Evolutionary conservation across 2,329 filamentous ascomycete genomes (phyloP), one percentile per base, ranked within the genome.

Genomic region (Ascochyta pisi): DNA sequence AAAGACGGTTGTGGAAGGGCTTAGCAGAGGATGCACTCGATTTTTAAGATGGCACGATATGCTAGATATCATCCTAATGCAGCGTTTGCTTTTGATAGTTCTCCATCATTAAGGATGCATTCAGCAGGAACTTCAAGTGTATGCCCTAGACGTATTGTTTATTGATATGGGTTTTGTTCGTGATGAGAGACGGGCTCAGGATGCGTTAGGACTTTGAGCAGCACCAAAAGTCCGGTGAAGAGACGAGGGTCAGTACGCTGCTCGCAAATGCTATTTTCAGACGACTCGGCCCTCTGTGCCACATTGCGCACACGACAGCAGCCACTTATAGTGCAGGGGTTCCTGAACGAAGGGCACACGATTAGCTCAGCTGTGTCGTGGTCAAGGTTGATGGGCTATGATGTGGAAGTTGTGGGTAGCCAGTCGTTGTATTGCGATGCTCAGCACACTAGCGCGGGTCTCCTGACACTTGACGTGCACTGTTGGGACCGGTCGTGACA

Each of bases 1-100:
- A 74, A 64, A 64, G 73, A 57, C 61, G 72, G 19, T 41, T 74
- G 66, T 73, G 71, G 70, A 48, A 63, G 33, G 59, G 58, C 12
- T 40, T 40, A 15, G 56, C 44, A 45, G 62, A 62, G 10, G 60
- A 66, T 57, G 38, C 58, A 45, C 15, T 45, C 41, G 22, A 31
- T 43, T 50, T 58, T 49, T 61, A 34, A 58, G 40, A 12, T n/a
- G 3, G 4, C 24, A 37, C 31, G n/a, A 26, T 19, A 12, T 31
- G 51, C 37, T 61, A 64, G 59, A 59, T 8, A 56, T 57, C 50
- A 50, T 26, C 52, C 19, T 46, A 60, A 65, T 57, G 39, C 43
- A 64, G 37, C 42, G 34, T 43, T 31, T 41, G 24, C n/a, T 10
- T 27, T 43, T 7, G 24, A 26, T 42, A 4, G 19, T 19, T 19